Base-by-base conservation (phyloP, 2,329 filamentous ascomycete genomes). In the Penicillium crustosum region DNA sequence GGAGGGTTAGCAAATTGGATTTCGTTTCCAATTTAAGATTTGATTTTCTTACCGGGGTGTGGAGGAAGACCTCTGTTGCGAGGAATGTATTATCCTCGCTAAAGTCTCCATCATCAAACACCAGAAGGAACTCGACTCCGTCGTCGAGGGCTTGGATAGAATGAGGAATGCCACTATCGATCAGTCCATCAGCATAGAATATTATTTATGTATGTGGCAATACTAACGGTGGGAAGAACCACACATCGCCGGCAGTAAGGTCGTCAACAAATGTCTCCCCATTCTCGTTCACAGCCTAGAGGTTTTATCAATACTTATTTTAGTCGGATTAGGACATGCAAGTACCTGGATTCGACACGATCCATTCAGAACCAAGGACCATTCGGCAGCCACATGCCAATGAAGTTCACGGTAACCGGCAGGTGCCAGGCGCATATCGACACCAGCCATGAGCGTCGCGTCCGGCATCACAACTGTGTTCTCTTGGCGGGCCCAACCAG, bases 261-360 rank as follows among this genome's bases (percentile, higher is more conserved):
- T 93, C 89, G 63, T 91, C 89, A 60, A 92, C 83, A 71, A 91
- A 92, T 61, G 85, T 89, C 60, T 89, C 85, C 10, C 89, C 89
- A 60, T 93, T 87, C 38, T 73, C 70, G 12, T 75, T 71, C 2
- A 75, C 62, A 27, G 71, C 72, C 72, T 74, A 19, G 29, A 0
- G 0, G 5, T 0, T 8, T n/a, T 10, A 6, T 55, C n/a, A 60
- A 36, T 42, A n/a, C 13, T 19, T 29, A 13, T 4, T n/a, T 6
- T 3, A 7, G 9, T 3, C 2, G 9, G 15, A 9, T n/a, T 21
- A 35, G 6, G 1, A 45, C 2, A 3, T 38, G 13, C 2, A 21
- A 33, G 17, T 33, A 72, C 72, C 62, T 74, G 70, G 21, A 77
- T 73, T 4, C 75, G 64, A 52, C 68, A 72, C 12, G 71, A 75